Evolutionary conservation across 2,329 filamentous ascomycete species (phyloP), one percentile per base, ranked within the genome.

Genomic region (Delphinella strobiligena): DNA sequence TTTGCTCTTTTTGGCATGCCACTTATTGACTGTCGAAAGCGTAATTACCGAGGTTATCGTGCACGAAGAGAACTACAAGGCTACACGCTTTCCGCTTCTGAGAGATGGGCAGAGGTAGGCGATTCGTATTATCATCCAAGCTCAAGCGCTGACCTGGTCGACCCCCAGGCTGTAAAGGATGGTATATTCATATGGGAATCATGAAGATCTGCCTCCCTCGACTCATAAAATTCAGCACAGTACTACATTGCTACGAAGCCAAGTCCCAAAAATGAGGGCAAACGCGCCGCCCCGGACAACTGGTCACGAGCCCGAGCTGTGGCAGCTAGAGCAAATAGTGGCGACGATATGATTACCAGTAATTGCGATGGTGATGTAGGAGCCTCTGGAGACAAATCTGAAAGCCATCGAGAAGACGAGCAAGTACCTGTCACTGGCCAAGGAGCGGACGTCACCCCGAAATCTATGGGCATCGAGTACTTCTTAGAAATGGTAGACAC

Each of bases 391-490:
- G n/a, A n/a, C n/a, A n/a, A n/a, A n/a, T n/a, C n/a, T n/a, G n/a
- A n/a, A n/a, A n/a, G n/a, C n/a, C n/a, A n/a, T n/a, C n/a, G n/a
- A n/a, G n/a, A n/a, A n/a, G n/a, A n/a, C n/a, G n/a, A n/a, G n/a
- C n/a, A n/a, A n/a, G n/a, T n/a, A n/a, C n/a, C n/a, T n/a, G n/a
- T n/a, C n/a, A n/a, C n/a, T n/a, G n/a, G n/a, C n/a, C n/a, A n/a
- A n/a, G n/a, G n/a, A n/a, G n/a, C n/a, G n/a, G n/a, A n/a, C n/a
- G n/a, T n/a, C n/a, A 27, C 22, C 22, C 22, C 84, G 1, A 83
- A 80, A 56, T 80, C 76, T 57, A 89, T 93, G 82, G 84, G 85
- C 14, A 58, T 93, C 27, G 80, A 84, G 53, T 93, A 93, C 55
- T 93, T 91, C 47, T 66, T 78, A 1, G 76, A 94, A 52, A 88